Conservation (phyloP, 1,284 basidiomycete genomes). For the Sphagnurus paluster region DNA sequence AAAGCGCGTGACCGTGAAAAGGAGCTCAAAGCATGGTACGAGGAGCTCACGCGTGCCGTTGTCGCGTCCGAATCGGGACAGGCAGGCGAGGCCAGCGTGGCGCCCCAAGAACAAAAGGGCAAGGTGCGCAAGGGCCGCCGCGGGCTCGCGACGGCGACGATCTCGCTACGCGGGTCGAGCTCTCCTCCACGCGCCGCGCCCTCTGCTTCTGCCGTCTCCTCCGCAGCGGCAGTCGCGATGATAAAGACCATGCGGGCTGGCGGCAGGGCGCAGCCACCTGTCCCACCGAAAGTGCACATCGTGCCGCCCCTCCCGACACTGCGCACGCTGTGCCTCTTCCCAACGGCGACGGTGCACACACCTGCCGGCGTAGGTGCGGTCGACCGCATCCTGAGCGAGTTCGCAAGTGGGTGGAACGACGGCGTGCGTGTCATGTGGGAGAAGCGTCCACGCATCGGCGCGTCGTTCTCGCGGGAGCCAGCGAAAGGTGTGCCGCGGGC, state of each 20-base stretch:
- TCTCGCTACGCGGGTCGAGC: conserved; percentile 46
- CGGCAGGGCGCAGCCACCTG: too few species aligned
- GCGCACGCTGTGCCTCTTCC: conserved; percentile 21
- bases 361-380: conserved; percentile 30
- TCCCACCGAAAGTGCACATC: conserved; percentile 28
- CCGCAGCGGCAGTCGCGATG: neutral
- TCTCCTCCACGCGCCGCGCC: conserved; percentile 13
- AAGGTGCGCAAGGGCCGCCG: conserved; percentile 40
- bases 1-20: conserved; percentile 59
- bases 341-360: conserved; percentile 28
- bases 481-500: neutral
- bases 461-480: conserved; percentile 9
- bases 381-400: conserved; percentile 43
- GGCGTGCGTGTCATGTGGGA: conserved; percentile 21
- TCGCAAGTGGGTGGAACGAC: conserved; percentile 55
- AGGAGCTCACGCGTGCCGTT: conserved; percentile 18
- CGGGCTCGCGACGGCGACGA: conserved; percentile 55
- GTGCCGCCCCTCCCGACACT: conserved; percentile 32
- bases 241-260: neutral
- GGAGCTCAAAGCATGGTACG: conserved; percentile 52
- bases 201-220: neutral
- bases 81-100: too few species aligned
- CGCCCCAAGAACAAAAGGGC: too few species aligned
- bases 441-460: conserved; percentile 13
- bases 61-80: too few species aligned